Percentiles rank a stretch among this genome's conserved stretches.
Conservation (phyloP, 441 rosid species). For the Jatropha multifida region DNA sequence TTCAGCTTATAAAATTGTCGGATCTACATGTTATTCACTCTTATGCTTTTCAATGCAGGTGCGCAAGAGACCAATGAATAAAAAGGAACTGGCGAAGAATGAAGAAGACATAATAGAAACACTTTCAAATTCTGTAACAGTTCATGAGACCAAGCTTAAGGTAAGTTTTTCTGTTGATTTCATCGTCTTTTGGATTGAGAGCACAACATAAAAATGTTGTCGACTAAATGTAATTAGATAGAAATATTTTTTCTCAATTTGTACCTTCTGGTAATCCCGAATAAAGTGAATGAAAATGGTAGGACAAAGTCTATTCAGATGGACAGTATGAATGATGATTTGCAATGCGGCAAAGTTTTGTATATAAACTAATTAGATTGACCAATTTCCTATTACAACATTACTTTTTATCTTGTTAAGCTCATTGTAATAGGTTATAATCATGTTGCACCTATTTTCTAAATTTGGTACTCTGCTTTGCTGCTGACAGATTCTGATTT, state of each 20-base stretch:
- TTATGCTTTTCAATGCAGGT: conserved; percentile 55
- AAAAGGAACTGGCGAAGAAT: conserved; percentile 85
- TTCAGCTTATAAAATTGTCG: not conserved
- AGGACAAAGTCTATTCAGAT: not conserved
- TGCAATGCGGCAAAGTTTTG: not conserved
- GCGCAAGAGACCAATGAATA: conserved; percentile 95
- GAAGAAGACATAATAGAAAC: conserved; percentile 97
- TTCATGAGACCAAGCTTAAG: conserved; percentile 97
- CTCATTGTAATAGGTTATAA: not conserved
- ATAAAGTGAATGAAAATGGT: not conserved
- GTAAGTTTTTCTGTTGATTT: conserved; percentile 32
- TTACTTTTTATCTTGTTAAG: not conserved
- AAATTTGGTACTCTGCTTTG: conserved; percentile 4
- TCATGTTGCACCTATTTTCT: not conserved
- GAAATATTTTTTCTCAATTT: not conserved
- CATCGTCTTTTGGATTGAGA: conserved; percentile 6
- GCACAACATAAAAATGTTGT: not conserved
- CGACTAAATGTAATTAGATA: not conserved
- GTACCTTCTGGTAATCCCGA: not conserved
- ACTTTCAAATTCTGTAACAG: conserved; percentile 66
- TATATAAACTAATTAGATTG: not conserved
- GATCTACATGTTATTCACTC: conserved; percentile 9
- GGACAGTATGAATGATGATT: not conserved
- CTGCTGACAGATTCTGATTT: not conserved
- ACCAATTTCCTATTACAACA: not conserved